Conservation (phyloP, 345 rosid species). For the Passiflora organensis region DNA sequence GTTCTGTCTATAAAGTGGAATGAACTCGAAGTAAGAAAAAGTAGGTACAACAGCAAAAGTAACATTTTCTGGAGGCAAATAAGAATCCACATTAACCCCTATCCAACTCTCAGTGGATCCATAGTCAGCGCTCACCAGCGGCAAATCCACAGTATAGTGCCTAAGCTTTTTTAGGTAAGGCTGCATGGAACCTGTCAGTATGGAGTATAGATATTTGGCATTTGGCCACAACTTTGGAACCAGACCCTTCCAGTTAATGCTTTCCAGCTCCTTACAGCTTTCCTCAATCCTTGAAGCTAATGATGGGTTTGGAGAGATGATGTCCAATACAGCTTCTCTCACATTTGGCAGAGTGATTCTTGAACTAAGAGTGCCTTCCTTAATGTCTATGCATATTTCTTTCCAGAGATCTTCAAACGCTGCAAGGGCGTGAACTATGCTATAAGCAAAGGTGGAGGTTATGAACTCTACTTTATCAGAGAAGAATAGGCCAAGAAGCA, state of each 20-base stretch:
- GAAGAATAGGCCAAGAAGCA: slow-evolving; percentile 72
- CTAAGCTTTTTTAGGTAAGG: slow-evolving; percentile 66
- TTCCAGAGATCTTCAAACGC: slow-evolving; percentile 68
- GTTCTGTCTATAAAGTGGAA: slow-evolving; percentile 58
- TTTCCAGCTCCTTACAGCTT: slow-evolving; percentile 42
- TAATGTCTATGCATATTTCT: slow-evolving; percentile 65
- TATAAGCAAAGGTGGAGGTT: slow-evolving; percentile 78
- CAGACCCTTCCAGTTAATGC: slow-evolving; percentile 49
- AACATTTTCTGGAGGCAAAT: slow-evolving; percentile 59
- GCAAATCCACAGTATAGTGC: slow-evolving; percentile 63
- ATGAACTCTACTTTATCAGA: slow-evolving; percentile 57
- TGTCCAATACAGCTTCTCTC: slow-evolving; percentile 57
- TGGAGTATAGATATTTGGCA: slow-evolving; percentile 80
- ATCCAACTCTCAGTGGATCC: slow-evolving; percentile 98
- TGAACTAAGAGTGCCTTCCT: slow-evolving; percentile 45
- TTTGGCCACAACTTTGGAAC: slow-evolving; percentile 77
- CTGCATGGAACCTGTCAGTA: slow-evolving; percentile 95
- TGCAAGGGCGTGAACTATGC: slow-evolving; percentile 75
- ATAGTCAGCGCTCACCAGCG: slow-evolving; percentile 80
- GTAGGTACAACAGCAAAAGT: slow-evolving; percentile 81
- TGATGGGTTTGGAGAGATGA: slow-evolving; percentile 47
- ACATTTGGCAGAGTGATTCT: slow-evolving; percentile 46
- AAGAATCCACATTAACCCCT: slow-evolving; percentile 81
- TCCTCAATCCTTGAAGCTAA: slow-evolving; percentile 47
- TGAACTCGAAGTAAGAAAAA: slow-evolving; percentile 85